Evolutionary conservation across 371 early-diverging fungal genomes (phyloP).

Genomic region (Paraphysoderma sedebokerense): DNA sequence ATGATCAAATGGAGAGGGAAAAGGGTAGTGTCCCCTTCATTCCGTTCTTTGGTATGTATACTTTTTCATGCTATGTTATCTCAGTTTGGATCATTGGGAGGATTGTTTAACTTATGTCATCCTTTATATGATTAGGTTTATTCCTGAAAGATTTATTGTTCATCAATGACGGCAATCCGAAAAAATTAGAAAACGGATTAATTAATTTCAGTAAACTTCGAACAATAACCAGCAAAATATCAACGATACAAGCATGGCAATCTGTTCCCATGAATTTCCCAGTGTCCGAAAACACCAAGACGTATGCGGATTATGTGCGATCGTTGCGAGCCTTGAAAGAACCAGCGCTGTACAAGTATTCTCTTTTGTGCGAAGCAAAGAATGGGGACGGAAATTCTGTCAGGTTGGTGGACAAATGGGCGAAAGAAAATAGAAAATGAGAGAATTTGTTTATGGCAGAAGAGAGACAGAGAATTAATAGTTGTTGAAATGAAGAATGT

Average conservation of each 20-base stretch:
- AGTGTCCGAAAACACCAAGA: background rate
- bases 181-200: background rate
- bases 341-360: background rate
- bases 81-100: too few relatives aligned
- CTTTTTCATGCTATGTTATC: too few relatives aligned
- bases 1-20: background rate
- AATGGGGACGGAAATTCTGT: background rate
- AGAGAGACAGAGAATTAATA: too few relatives aligned
- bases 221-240: background rate
- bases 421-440: background rate
- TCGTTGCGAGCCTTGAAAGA: slow-evolving; percentile 1
- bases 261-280: background rate
- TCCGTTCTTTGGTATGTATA: background rate
- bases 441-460: too few relatives aligned
- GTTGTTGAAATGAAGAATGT: too few relatives aligned
- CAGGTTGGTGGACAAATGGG: background rate
- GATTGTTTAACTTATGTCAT: too few relatives aligned
- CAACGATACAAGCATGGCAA: background rate
- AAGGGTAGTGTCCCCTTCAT: background rate
- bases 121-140: background rate
- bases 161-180: background rate
- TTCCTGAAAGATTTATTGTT: background rate
- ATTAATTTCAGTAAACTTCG: background rate
- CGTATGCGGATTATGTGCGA: background rate
- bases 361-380: background rate